Percentiles rank a stretch among this genome's conserved stretches.
These are phyloP conservation scores for Talaromyces atroroseus DNA, from an alignment of 2,329 filamentous ascomycete genomes.

Conservation along the genomic window DNA sequence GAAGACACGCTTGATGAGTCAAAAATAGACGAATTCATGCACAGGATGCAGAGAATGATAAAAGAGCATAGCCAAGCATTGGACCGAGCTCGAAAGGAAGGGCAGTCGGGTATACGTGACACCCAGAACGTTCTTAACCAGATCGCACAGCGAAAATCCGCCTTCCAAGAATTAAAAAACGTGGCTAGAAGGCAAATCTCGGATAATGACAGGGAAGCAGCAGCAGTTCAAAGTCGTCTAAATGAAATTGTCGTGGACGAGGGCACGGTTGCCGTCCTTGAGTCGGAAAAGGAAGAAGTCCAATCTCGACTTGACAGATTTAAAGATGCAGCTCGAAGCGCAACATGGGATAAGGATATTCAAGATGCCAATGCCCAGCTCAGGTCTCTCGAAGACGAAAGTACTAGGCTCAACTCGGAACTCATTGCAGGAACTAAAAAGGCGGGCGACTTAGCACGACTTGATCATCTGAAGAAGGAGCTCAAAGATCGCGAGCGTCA, in stretches of 20 bases:
- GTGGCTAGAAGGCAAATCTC: conserved; percentile 67
- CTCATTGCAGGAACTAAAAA: conserved; percentile 75
- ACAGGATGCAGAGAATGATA: conserved; percentile 67
- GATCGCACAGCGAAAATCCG: conserved; percentile 68
- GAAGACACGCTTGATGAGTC: conserved; percentile 71
- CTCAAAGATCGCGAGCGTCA: conserved; percentile 66
- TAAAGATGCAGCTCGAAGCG: conserved; percentile 57
- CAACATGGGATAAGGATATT: conserved; percentile 67
- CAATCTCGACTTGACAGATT: conserved; percentile 57
- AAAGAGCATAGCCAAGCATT: conserved; percentile 74
- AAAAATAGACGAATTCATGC: conserved; percentile 70
- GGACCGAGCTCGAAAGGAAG: conserved; percentile 67
- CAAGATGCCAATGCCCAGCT: conserved; percentile 61
- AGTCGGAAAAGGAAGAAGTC: conserved; percentile 66
- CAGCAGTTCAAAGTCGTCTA: conserved; percentile 61
- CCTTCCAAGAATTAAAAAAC: conserved; percentile 67
- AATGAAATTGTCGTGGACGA: conserved; percentile 78
- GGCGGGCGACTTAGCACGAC: conserved; percentile 73
- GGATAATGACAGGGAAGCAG: conserved; percentile 66
- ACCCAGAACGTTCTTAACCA: conserved; percentile 68
- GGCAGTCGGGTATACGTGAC: conserved; percentile 65
- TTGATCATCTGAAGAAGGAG: conserved; percentile 79
- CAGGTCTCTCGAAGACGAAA: conserved; percentile 64
- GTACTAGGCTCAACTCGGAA: conserved; percentile 68
- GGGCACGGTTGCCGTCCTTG: conserved; percentile 70